Percentiles rank a stretch among this genome's conserved stretches.
Conservation (phyloP, 257 asterid species). For the Solanum corneliomulleri region DNA sequence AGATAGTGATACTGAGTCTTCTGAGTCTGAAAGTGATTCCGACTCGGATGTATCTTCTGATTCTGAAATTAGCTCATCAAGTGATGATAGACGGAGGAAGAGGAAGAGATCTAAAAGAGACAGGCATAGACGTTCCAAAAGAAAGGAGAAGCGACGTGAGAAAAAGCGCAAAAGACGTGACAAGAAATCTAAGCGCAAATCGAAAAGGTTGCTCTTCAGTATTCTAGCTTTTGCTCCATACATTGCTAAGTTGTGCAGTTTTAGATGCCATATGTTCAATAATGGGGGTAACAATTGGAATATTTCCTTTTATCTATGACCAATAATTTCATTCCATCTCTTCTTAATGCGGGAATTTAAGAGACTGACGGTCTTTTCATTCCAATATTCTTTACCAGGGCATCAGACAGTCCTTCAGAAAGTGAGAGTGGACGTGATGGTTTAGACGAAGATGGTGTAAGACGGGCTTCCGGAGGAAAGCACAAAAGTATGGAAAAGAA, state of each 20-base stretch:
- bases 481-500: slow-evolving; percentile 34
- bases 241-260: not conserved
- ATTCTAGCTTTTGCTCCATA: not conserved
- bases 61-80: slow-evolving; percentile 72
- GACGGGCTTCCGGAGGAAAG: slow-evolving; percentile 24
- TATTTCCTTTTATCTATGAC: not conserved
- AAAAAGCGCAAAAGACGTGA: slow-evolving; percentile 77
- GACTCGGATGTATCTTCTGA: slow-evolving; percentile 56
- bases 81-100: slow-evolving; percentile 70
- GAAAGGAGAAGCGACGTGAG: slow-evolving; percentile 62
- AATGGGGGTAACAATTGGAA: not conserved
- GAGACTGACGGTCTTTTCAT: not conserved
- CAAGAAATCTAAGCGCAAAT: slow-evolving; percentile 59
- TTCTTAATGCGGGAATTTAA: not conserved
- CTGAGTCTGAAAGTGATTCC: slow-evolving; percentile 79
- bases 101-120: slow-evolving; percentile 82
- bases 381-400: slow-evolving; percentile 27
- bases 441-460: slow-evolving; percentile 33
- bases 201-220: slow-evolving; percentile 45
- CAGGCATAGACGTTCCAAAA: slow-evolving; percentile 53
- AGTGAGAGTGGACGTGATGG: slow-evolving; percentile 43
- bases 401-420: slow-evolving; percentile 36
- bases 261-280: not conserved
- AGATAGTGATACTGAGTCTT: slow-evolving; percentile 59
- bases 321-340: not conserved